phyloP scores from a whole-genome alignment of 2,329 filamentous ascomycete species.

The Pleomassaria siparia region DNA sequence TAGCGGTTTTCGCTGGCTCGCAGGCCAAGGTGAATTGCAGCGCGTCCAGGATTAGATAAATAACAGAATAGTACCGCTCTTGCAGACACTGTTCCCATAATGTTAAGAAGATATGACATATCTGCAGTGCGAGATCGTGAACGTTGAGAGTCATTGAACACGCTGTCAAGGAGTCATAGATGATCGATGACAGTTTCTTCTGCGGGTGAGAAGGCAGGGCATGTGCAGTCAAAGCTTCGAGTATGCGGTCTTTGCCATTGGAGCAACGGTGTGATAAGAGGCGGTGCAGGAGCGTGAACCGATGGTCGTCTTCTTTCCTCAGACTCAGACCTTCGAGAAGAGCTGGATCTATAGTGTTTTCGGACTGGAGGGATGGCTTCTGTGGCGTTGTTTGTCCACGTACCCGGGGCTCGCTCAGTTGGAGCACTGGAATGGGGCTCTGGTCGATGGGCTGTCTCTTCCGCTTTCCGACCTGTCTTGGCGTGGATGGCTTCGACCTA shows the following conservation, averaged over 20 bases:
- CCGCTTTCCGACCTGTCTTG: constrained; percentile 66
- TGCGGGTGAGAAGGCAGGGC: constrained; percentile 64
- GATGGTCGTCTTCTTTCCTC: constrained; percentile 39
- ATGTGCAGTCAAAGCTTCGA: constrained; percentile 68
- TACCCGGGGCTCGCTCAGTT: constrained; percentile 43
- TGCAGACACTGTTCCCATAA: constrained; percentile 69
- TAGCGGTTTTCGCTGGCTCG: constrained; percentile 61
- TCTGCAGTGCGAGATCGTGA: constrained; percentile 62
- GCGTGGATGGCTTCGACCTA: constrained; percentile 57
- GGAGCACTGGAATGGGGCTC: constrained; percentile 66
- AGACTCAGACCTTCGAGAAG: constrained; percentile 44
- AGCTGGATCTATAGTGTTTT: constrained; percentile 22
- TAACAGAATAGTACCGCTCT: constrained; percentile 64
- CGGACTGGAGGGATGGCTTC: constrained; percentile 17
- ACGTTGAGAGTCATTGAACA: constrained; percentile 52
- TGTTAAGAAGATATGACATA: constrained; percentile 64
- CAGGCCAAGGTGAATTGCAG: constrained; percentile 65
- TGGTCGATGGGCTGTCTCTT: constrained; percentile 64
- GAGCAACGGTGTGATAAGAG: constrained; percentile 64
- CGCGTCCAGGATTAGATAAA: constrained; percentile 66
- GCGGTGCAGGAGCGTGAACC: constrained; percentile 56
- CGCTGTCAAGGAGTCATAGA: constrained; percentile 67
- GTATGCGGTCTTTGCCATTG: constrained; percentile 60
- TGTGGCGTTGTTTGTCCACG: constrained; percentile 43
- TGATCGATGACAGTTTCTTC: constrained; percentile 55